Evolutionary conservation across 768 basidiomycete genomes (phyloP).

Genomic region (Phlegmacium glaucopus): DNA sequence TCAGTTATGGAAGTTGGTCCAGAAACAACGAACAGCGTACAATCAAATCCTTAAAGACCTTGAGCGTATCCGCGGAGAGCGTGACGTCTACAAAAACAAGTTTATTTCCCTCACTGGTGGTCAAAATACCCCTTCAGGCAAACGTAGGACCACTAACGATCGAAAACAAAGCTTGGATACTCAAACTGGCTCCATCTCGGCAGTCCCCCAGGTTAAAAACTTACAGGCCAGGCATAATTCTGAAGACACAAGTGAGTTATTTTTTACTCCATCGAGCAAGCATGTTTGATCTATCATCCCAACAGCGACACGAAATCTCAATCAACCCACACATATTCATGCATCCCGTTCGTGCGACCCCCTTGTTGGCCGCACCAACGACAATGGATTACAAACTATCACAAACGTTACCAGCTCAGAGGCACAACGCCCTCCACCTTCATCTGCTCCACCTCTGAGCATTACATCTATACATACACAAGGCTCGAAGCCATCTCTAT

Average conservation of each 20-base stretch:
- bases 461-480: constrained; percentile 18
- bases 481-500: constrained; percentile 30
- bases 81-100: constrained; percentile 65
- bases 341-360: constrained; percentile 42
- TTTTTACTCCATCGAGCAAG: constrained; percentile 1
- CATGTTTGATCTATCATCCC: constrained; percentile 9
- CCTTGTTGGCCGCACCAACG: constrained; percentile 21
- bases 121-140: constrained; percentile 20
- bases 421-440: constrained; percentile 19
- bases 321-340: constrained; percentile 29
- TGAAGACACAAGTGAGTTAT: constrained; percentile 36
- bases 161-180: constrained; percentile 29
- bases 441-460: constrained; percentile 15
- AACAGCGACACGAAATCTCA: constrained; percentile 27
- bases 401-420: not conserved
- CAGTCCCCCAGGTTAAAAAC: constrained; percentile 18
- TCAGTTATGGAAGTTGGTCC: constrained; percentile 93
- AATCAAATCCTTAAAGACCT: constrained; percentile 79
- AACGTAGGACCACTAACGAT: constrained; percentile 24
- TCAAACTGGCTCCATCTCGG: constrained; percentile 9
- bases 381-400: constrained; percentile 22
- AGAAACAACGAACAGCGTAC: constrained; percentile 85
- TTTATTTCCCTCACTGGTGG: constrained; percentile 25
- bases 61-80: constrained; percentile 78
- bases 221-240: constrained; percentile 30